Percentiles rank a stretch among this genome's conserved stretches.
Conservation (phyloP, 225 moss, liverwort and hornwort species). For the Polytrichum formosum region DNA sequence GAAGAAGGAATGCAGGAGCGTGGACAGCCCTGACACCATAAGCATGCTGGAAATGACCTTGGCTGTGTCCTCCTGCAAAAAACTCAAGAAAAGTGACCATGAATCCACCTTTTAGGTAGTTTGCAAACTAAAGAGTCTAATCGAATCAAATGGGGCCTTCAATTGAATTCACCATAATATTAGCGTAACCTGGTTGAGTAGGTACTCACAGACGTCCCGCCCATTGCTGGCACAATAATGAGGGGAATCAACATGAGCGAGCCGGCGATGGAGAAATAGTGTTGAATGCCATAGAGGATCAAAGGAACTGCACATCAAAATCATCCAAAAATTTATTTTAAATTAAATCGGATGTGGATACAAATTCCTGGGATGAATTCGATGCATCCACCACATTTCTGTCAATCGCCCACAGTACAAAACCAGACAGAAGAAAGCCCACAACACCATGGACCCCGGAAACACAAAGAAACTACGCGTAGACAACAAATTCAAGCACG, state of each 20-base stretch:
- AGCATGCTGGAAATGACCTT: conserved; percentile 90
- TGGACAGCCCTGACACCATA: conserved; percentile 81
- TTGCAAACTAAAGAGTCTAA: too few species aligned
- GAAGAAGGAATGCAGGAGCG: conserved; percentile 70
- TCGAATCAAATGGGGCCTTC: neutral
- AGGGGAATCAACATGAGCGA: conserved; percentile 87
- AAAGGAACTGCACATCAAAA: conserved; percentile 65
- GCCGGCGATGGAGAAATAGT: conserved; percentile 82
- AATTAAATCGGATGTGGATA: too few species aligned
- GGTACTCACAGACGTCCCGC: conserved; percentile 65
- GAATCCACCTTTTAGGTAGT: too few species aligned
- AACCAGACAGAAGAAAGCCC: too few species aligned
- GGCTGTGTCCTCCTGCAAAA: conserved; percentile 72
- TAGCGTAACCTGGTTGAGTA: neutral
- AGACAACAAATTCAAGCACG: too few species aligned
- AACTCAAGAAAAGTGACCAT: neutral
- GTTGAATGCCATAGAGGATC: conserved; percentile 72
- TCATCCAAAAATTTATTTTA: too few species aligned
- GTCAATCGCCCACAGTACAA: too few species aligned
- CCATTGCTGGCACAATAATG: conserved; percentile 87
- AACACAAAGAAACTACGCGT: too few species aligned
- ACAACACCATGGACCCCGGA: too few species aligned
- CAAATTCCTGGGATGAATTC: too few species aligned
- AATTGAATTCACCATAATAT: too few species aligned
- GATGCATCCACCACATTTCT: too few species aligned